Percentiles rank a stretch among this genome's conserved stretches.
phyloP scores from a whole-genome alignment of 805 yeast genomes.

The Wickerhamiella musiphila region DNA sequence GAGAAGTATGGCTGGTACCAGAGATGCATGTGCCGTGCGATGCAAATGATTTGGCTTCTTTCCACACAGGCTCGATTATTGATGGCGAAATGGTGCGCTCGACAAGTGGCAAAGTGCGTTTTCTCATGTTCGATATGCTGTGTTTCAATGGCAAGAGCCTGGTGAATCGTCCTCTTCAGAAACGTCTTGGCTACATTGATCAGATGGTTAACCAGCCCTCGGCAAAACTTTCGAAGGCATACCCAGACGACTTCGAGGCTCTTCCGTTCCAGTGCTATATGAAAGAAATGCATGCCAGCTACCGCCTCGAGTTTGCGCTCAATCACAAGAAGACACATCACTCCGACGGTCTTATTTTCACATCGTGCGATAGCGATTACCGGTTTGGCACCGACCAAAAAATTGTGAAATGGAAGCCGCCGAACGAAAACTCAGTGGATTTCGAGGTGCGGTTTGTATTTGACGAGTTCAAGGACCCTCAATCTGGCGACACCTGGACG shows the following conservation, averaged over 20 bases:
- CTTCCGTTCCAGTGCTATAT: conserved; percentile 78
- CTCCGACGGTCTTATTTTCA: conserved; percentile 85
- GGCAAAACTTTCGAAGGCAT: conserved; percentile 42
- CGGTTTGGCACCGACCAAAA: conserved; percentile 75
- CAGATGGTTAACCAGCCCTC: conserved; percentile 72
- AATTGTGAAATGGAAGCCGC: conserved; percentile 91
- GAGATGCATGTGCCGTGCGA: conserved; percentile 58
- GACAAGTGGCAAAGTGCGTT: conserved; percentile 35
- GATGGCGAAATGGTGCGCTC: conserved; percentile 82
- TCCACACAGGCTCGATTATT: conserved; percentile 73
- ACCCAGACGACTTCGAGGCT: conserved; percentile 54
- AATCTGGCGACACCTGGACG: conserved; percentile 27
- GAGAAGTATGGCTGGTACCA: conserved; percentile 68
- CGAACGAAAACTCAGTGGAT: conserved; percentile 87
- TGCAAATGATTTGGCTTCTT: conserved; percentile 31
- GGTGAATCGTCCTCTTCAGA: conserved; percentile 53
- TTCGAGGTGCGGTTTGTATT: conserved; percentile 54
- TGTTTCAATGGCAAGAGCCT: conserved; percentile 63
- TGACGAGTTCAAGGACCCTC: conserved; percentile 40
- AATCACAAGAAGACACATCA: conserved; percentile 62
- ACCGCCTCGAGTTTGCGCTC: conserved; percentile 59
- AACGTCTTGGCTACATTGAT: conserved; percentile 73
- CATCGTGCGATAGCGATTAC: conserved; percentile 80
- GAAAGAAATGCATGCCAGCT: conserved; percentile 76
- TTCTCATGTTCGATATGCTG: conserved; percentile 79